Base-by-base conservation (phyloP, 352 stramenopile genomes). In the Phytophthora megakarya region DNA sequence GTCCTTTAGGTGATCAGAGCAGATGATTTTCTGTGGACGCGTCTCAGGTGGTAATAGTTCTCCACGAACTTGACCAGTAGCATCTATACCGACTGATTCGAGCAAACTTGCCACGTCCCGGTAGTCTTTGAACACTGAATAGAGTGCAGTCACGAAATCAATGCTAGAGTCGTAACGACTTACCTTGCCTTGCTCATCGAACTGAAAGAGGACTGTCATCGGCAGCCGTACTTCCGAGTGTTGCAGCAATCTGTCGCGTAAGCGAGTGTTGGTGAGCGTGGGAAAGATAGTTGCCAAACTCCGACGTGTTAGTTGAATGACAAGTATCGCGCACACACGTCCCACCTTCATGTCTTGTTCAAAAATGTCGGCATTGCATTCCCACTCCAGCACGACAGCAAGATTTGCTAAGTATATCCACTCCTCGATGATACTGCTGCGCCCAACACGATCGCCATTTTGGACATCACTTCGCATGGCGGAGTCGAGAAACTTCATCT, bases 181-280 rank as follows among this genome's bases (percentile, higher is more conserved):
- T 5, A 75, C 33, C 46, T 72, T 68, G n/a, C 67, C 67, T 44
- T 65, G 67, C 8, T 63, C 55, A 16, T 75, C 61, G 25, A 75
- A 75, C 18, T 75, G 55, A 43, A 75, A 68, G 15, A 61, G 30
- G 9, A 45, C 38, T 33, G 32, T 42, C 61, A 68, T 58, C 22
- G 61, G 67, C 26, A 75, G 38, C 18, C 21, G 32, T 21, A 75
- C 0, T 5, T 25, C 45, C 11, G 61, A 15, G 13, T n/a, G 38
- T 28, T 62, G 48, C 13, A 72, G 33, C 16, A 75, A 21, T n/a
- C 51, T 64, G n/a, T 62, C 33, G 19, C 56, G 55, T 33, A 75
- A 35, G 19, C 38, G 30, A 12, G 5, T 23, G 28, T 57, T 37
- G 5, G 39, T 6, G 10, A 62, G 7, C 12, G 45, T 46, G n/a